Evolutionary conservation across 2,329 filamentous ascomycete species (phyloP).

Genomic region (Diaporthe citri): DNA sequence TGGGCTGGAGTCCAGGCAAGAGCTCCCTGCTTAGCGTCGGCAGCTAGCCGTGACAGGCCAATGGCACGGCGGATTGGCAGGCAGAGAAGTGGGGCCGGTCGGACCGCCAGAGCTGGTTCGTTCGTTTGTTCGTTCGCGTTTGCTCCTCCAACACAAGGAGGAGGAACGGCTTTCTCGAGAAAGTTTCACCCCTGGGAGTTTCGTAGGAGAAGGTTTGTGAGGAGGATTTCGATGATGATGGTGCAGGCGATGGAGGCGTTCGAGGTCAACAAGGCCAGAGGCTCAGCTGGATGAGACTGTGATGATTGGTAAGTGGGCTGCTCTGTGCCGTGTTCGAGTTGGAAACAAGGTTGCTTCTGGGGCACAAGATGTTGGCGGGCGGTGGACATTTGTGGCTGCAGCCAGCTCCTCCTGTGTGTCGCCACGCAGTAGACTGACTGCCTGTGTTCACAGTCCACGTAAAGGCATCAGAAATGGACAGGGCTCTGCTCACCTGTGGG

Average conservation of each 20-base stretch:
- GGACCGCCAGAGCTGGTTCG: background rate
- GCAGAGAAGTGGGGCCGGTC: background rate
- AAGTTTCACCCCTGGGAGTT: background rate
- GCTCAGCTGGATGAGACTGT: background rate
- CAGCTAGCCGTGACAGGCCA: slow-evolving; percentile 32
- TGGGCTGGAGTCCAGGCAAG: background rate
- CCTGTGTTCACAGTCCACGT: background rate
- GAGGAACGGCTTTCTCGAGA: background rate
- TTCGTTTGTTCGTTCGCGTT: background rate
- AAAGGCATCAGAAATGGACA: background rate
- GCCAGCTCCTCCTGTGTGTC: background rate
- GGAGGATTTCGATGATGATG: background rate
- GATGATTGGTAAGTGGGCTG: background rate
- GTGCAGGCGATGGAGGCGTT: background rate
- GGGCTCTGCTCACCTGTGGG: slow-evolving; percentile 19
- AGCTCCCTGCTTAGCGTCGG: slow-evolving; percentile 34
- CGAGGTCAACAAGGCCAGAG: background rate
- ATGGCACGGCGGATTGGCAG: background rate
- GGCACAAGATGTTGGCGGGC: background rate
- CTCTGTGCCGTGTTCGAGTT: slow-evolving; percentile 10
- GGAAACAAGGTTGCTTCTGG: background rate
- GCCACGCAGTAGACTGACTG: background rate
- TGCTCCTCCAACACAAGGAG: background rate
- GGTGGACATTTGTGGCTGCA: background rate
- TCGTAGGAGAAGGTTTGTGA: background rate